Evolutionary conservation across 176 grass and related monocot species (phyloP).

Genomic region (Aegilops umbellulata): DNA sequence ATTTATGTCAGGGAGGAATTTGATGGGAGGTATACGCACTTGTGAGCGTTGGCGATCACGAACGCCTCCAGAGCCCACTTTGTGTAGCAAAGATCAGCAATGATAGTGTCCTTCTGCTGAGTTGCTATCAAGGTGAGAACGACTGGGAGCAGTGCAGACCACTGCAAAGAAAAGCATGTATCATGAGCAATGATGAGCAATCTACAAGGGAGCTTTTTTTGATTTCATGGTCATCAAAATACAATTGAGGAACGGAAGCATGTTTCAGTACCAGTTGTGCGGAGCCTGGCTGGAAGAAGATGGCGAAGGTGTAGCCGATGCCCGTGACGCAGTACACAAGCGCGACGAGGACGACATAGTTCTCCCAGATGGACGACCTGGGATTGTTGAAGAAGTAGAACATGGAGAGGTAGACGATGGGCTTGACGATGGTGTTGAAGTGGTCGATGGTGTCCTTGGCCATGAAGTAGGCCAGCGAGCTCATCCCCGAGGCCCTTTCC

Average conservation of each 20-base stretch:
- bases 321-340: constrained; percentile 73
- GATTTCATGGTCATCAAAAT: background rate
- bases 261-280: constrained; percentile 51
- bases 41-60: constrained; percentile 66
- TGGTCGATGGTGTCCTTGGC: constrained; percentile 72
- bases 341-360: constrained; percentile 51
- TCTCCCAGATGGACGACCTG: constrained; percentile 68
- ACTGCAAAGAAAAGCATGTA: constrained; percentile 35
- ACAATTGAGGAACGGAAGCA: background rate
- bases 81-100: constrained; percentile 66
- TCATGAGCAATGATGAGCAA: background rate
- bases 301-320: constrained; percentile 71
- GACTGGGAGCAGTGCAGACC: constrained; percentile 69
- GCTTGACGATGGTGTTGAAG: constrained; percentile 77
- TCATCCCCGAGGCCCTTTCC: constrained; percentile 73
- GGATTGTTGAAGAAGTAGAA: constrained; percentile 93
- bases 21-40: constrained; percentile 38
- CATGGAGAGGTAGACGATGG: constrained; percentile 82
- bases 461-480: constrained; percentile 69
- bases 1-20: background rate
- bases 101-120: constrained; percentile 58
- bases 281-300: constrained; percentile 77
- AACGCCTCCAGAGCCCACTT: constrained; percentile 78
- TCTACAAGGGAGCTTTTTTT: background rate
- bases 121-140: constrained; percentile 71